These are phyloP conservation scores for Periconia sp. DNA, from an alignment of 2,329 filamentous ascomycete genomes.

Conservation along the genomic window DNA sequence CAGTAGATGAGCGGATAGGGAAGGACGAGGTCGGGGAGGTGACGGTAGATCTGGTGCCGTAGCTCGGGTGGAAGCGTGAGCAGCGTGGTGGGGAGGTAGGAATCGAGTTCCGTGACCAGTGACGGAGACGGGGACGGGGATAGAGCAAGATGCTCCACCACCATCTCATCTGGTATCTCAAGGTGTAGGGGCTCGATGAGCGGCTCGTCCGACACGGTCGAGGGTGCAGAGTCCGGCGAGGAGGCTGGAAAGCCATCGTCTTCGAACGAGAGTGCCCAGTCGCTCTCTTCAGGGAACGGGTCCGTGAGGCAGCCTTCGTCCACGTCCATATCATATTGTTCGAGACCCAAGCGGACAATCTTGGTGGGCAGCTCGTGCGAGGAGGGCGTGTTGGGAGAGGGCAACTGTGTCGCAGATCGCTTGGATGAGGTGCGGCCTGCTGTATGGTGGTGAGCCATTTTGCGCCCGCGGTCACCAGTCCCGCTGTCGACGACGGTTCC, in stretches of 20 bases:
- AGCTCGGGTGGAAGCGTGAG: conserved; percentile 45
- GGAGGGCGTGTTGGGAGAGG: conserved; percentile 40
- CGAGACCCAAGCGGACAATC: conserved; percentile 35
- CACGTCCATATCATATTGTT: conserved; percentile 19
- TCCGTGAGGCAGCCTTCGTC: conserved; percentile 31
- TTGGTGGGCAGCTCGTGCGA: conserved; percentile 42
- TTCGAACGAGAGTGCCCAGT: conserved; percentile 20
- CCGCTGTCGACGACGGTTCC: conserved; percentile 19
- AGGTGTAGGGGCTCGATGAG: conserved; percentile 25
- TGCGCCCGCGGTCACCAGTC: conserved; percentile 32
- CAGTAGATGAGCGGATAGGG: conserved; percentile 49
- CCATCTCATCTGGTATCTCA: conserved; percentile 26
- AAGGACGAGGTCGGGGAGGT: conserved; percentile 43
- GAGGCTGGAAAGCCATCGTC: conserved; percentile 25
- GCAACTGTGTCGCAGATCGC: conserved; percentile 44
- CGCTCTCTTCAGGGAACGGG: conserved; percentile 21
- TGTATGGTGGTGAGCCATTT: conserved; percentile 29
- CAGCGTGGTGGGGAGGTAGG: conserved; percentile 28
- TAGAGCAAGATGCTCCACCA: conserved; percentile 33
- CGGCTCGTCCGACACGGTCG: conserved; percentile 28
- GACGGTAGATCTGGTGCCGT: conserved; percentile 45
- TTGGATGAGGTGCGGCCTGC: conserved; percentile 41
- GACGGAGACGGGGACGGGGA: conserved; percentile 22
- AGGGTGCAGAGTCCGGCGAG: conserved; percentile 21
- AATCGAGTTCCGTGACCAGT: conserved; percentile 2